Conservation (phyloP, 169 alveolate species). For the Besnoitia besnoiti region DNA sequence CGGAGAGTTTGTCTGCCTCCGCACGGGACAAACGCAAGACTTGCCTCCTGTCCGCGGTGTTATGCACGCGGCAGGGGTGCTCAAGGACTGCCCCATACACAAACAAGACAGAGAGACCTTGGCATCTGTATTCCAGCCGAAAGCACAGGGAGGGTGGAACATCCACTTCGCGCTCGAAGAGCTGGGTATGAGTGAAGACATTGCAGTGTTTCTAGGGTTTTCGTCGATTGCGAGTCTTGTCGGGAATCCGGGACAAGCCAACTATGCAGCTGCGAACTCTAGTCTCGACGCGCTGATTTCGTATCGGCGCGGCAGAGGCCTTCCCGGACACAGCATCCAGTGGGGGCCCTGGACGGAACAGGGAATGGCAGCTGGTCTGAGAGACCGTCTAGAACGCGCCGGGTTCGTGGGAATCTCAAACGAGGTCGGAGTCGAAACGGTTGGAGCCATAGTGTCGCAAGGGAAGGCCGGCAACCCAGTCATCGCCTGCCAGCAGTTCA, state of each 20-base stretch:
- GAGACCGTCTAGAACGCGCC: conserved; percentile 68
- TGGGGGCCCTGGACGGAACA: conserved; percentile 79
- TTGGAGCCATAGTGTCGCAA: neutral
- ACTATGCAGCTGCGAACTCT: conserved; percentile 75
- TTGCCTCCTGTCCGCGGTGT: conserved; percentile 45
- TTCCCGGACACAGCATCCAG: conserved; percentile 70
- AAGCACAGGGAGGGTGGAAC: conserved; percentile 76
- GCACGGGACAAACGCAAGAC: neutral
- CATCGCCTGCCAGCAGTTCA: neutral
- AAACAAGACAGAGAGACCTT: conserved; percentile 49
- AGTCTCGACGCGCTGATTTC: conserved; percentile 66
- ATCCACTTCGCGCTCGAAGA: conserved; percentile 46
- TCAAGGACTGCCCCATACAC: conserved; percentile 53
- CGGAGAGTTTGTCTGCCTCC: neutral
- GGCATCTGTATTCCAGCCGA: conserved; percentile 65
- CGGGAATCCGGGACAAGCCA: conserved; percentile 77
- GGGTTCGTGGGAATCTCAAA: conserved; percentile 75
- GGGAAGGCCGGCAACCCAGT: neutral
- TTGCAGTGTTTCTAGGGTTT: conserved; percentile 70
- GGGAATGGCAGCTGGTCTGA: conserved; percentile 69
- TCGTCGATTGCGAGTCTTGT: conserved; percentile 76
- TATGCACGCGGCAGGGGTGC: conserved; percentile 73
- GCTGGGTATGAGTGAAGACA: conserved; percentile 19
- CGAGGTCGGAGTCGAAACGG: conserved; percentile 64
- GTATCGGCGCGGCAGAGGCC: conserved; percentile 60